phyloP scores from a whole-genome alignment of 148 eudicot genomes.

The Suaeda aralocaspica region DNA sequence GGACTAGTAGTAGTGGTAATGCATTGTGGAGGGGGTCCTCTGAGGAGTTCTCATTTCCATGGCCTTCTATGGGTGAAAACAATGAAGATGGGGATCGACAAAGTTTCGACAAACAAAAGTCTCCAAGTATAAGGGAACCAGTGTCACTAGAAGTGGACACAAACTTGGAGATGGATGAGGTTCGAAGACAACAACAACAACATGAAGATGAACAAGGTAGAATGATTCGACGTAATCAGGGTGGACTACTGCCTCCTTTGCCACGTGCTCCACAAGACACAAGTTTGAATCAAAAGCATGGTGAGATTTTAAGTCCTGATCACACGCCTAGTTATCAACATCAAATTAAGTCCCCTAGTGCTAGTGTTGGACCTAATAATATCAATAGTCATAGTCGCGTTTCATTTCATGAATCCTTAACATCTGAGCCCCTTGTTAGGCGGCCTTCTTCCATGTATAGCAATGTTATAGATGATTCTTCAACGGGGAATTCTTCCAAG shows the following conservation, averaged over 20 bases:
- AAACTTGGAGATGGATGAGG: too few relatives aligned
- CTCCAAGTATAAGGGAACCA: too few relatives aligned
- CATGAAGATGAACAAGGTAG: conserved; percentile 45
- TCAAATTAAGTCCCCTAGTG: neutral
- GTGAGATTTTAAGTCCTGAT: conserved; percentile 29
- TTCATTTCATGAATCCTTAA: conserved; percentile 31
- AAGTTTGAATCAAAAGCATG: conserved; percentile 20
- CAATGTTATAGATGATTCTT: conserved; percentile 22
- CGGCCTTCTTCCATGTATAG: conserved; percentile 25
- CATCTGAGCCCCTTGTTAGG: conserved; percentile 17
- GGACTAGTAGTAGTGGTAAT: neutral
- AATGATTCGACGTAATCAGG: conserved; percentile 16
- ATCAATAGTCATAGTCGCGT: conserved; percentile 29
- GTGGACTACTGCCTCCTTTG: conserved; percentile 36
- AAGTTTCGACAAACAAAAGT: too few relatives aligned
- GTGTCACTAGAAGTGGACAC: too few relatives aligned
- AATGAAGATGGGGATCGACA: neutral
- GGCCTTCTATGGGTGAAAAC: conserved; percentile 12
- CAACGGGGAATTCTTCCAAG: conserved; percentile 9
- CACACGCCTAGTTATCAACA: neutral
- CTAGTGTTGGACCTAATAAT: neutral
- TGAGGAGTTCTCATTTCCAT: conserved; percentile 29
- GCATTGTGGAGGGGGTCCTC: conserved; percentile 13
- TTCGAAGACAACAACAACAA: neutral
- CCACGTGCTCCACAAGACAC: conserved; percentile 6